Base-by-base conservation (phyloP, 306 rosid genomes). In the Mucuna pruriens region DNA sequence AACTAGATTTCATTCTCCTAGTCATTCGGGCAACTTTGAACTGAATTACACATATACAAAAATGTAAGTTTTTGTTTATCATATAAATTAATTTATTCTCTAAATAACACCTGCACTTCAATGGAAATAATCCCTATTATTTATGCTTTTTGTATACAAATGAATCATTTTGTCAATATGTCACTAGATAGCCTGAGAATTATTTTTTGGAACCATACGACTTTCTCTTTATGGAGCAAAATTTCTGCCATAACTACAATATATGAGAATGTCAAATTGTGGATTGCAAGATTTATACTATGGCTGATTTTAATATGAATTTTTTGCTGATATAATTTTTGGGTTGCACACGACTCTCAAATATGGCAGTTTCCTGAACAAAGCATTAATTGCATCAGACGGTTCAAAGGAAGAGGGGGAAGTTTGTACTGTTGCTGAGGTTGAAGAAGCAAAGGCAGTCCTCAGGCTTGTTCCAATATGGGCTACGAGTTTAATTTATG, bases 391-490 rank as follows among this genome's bases (percentile, higher is more conserved):
- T 54, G 38, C 76, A 26, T 64, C 83, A 40, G 51, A 54, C 6
- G 76, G 83, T 61, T 72, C 82, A 23, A 78, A 77, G 61, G 86
- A 67, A 78, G 82, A 60, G 13, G 80, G 74, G 20, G 33, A 75
- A 42, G 77, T 16, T 19, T 85, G 91, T 58, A 78, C 73, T 23
- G 45, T 75, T 2, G 17, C 42, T 9, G 89, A 86, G 71, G 88
- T 86, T 49, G 89, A 86, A 72, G 89, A 88, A 58, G 91, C 88
- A 33, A 88, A 81, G 31, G 81, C 88, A 3, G 76, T 86, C 31
- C 88, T 88, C 39, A 70, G 89, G 83, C 86, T 88, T 36, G 12
- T 78, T 65, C 91, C 91, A 13, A 81, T 88, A 25, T 86, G 88
- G 89, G 82, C 74, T 31, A 49, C 91, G 1, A 49, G 80, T 72